These are phyloP conservation scores for Cardiospermum halicacabum DNA, from an alignment of 345 rosid genomes.

Conservation along the genomic window DNA sequence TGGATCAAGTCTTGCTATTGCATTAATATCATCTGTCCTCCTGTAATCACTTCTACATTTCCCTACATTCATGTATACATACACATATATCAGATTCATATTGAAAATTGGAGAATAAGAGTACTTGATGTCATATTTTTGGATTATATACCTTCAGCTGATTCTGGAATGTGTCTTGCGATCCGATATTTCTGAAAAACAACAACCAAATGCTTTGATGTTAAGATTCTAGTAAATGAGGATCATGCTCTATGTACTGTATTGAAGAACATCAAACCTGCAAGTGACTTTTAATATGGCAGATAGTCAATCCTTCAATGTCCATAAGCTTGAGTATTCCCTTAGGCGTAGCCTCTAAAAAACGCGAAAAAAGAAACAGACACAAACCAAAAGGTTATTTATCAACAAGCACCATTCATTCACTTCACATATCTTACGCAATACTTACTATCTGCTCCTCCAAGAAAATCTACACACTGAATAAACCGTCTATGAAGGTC, in stretches of 20 bases:
- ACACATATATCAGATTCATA: too few relatives aligned
- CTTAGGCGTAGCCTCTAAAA: conserved; percentile 35
- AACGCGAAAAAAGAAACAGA: neutral
- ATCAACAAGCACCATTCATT: neutral
- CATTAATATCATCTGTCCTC: neutral
- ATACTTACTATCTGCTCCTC: conserved; percentile 29
- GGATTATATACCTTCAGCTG: conserved; percentile 26
- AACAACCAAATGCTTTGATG: neutral
- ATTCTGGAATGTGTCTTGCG: conserved; percentile 18
- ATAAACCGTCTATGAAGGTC: conserved; percentile 34
- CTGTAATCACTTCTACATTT: neutral
- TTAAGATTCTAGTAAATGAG: neutral
- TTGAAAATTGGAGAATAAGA: too few relatives aligned
- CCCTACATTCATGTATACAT: neutral
- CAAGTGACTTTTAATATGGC: conserved; percentile 34
- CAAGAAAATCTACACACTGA: conserved; percentile 25
- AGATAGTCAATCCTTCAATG: conserved; percentile 24
- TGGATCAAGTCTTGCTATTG: neutral
- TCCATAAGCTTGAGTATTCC: conserved; percentile 27
- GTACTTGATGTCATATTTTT: too few relatives aligned
- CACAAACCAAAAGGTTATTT: neutral
- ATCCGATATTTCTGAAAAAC: conserved; percentile 21
- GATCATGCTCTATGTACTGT: neutral
- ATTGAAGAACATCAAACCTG: conserved; percentile 21
- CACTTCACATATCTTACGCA: neutral